phyloP scores from a whole-genome alignment of 805 yeast genomes.

The Candida xyloterini region DNA sequence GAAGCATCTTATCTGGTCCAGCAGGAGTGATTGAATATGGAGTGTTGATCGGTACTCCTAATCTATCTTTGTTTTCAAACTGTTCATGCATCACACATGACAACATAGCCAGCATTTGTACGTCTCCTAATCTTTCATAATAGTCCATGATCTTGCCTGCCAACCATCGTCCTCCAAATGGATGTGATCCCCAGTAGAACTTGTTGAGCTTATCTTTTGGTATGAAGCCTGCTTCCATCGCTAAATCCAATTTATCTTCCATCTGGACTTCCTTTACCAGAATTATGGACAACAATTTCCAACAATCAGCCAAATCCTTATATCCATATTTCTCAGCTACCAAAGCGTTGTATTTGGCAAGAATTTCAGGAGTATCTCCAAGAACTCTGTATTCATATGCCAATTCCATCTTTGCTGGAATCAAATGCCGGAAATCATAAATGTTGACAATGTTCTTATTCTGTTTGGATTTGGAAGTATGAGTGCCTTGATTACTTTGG shows the following conservation, averaged over 20 bases:
- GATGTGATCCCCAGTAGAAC: constrained; percentile 78
- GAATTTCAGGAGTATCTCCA: constrained; percentile 59
- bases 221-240: constrained; percentile 12
- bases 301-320: constrained; percentile 64
- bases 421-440: constrained; percentile 61
- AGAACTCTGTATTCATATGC: constrained; percentile 64
- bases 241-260: constrained; percentile 21
- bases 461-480: constrained; percentile 21
- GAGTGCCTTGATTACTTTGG: constrained; percentile 29
- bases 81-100: constrained; percentile 66
- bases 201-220: constrained; percentile 15
- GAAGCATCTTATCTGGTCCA: background rate
- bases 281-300: constrained; percentile 59
- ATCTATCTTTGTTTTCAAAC: constrained; percentile 22
- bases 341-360: constrained; percentile 67
- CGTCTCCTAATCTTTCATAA: constrained; percentile 61
- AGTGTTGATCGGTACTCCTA: constrained; percentile 44
- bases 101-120: constrained; percentile 90
- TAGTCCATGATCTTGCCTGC: constrained; percentile 58
- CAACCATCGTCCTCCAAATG: constrained; percentile 69
- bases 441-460: constrained; percentile 57
- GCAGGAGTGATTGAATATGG: constrained; percentile 33
- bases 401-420: constrained; percentile 72
- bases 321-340: constrained; percentile 66
- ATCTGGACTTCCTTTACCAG: constrained; percentile 40